These are phyloP conservation scores for Phlyctochytrium bullatum DNA, from an alignment of 192 early-diverging fungal species.

Conservation along the genomic window DNA sequence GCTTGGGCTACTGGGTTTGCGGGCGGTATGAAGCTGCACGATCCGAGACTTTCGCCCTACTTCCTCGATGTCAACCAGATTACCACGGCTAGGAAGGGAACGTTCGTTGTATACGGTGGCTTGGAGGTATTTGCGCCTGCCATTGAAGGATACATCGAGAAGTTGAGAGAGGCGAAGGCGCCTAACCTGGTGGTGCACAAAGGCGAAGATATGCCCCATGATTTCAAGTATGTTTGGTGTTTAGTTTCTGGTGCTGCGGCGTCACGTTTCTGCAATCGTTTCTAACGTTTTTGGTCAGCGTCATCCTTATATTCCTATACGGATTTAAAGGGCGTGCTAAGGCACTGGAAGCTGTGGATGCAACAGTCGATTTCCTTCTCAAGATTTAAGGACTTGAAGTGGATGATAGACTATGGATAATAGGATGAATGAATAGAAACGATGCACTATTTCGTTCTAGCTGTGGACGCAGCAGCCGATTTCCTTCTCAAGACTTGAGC, in stretches of 20 bases:
- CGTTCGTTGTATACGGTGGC: slow-evolving; percentile 25
- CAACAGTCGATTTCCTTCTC: neutral
- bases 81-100: slow-evolving; percentile 16
- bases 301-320: neutral
- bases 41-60: slow-evolving; percentile 20
- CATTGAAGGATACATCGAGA: slow-evolving; percentile 19
- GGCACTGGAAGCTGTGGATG: neutral
- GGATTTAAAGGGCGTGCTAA: neutral
- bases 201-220: slow-evolving; percentile 6
- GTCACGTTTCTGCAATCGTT: no score
- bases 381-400: no score
- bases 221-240: slow-evolving; percentile 5
- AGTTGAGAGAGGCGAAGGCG: neutral
- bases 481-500: neutral
- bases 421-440: no score
- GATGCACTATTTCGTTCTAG: no score
- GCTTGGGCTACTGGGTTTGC: neutral
- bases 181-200: neutral
- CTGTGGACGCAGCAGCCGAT: neutral
- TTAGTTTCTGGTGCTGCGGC: no score
- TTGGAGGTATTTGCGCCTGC: slow-evolving; percentile 20
- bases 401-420: no score
- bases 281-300: neutral
- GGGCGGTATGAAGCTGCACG: slow-evolving; percentile 12
- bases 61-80: slow-evolving; percentile 15